Conservation (phyloP, 2,329 filamentous ascomycete genomes). For the Exophiala bonariae region DNA sequence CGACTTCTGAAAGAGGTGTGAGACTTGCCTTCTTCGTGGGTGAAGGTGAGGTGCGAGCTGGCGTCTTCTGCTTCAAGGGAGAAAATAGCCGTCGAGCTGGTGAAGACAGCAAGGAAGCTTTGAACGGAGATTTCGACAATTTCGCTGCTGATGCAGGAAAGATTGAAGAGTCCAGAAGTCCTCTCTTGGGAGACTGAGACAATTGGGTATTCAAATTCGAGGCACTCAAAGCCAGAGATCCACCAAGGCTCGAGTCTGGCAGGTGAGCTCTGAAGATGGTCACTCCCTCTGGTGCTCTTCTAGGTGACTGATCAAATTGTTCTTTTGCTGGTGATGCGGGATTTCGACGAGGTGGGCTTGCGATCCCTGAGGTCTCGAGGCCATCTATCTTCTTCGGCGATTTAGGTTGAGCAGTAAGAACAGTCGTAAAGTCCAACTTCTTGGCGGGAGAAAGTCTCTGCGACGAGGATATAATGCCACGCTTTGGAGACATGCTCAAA, state of each 20-base stretch:
- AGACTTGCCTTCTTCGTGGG: conserved; percentile 7
- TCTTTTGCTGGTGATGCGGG: conserved; percentile 46
- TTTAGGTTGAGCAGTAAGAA: conserved; percentile 13
- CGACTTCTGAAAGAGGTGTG: neutral
- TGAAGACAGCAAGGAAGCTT: conserved; percentile 42
- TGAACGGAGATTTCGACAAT: conserved; percentile 36
- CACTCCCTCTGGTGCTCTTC: conserved; percentile 31
- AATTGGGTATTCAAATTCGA: conserved; percentile 36
- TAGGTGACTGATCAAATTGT: conserved; percentile 42
- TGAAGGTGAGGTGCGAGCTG: conserved; percentile 20
- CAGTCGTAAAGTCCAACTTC: conserved; percentile 37
- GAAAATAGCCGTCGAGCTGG: conserved; percentile 45
- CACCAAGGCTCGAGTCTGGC: conserved; percentile 7
- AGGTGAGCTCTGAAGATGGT: conserved; percentile 19
- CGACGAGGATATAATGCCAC: conserved; percentile 32
- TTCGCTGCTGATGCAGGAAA: conserved; percentile 37
- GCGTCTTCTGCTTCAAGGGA: conserved; percentile 35
- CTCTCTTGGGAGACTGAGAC: conserved; percentile 46
- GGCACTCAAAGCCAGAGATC: conserved; percentile 7
- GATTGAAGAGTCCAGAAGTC: conserved; percentile 34
- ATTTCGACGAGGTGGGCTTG: conserved; percentile 46
- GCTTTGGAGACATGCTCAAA: conserved; percentile 35
- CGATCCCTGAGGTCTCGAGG: conserved; percentile 37
- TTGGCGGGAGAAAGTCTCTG: conserved; percentile 36
- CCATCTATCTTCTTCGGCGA: conserved; percentile 35